Percentiles rank a stretch among this genome's conserved stretches.
These are phyloP conservation scores for Massariosphaeria phaeospora DNA, from an alignment of 495 filamentous ascomycete species.

Conservation along the genomic window DNA sequence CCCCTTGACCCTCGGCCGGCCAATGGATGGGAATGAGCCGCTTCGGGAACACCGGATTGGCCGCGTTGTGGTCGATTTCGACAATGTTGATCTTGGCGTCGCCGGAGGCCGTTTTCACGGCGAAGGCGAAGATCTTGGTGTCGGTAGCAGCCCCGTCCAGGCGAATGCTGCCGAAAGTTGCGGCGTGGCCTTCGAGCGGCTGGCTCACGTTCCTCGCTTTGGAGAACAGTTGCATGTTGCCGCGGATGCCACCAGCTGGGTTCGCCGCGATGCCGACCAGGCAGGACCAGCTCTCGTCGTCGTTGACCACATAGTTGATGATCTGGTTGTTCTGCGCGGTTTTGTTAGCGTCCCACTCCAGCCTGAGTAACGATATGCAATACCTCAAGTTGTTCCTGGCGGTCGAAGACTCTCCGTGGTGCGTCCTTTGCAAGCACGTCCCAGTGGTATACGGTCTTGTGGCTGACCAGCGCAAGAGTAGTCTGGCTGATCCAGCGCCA, in stretches of 20 bases:
- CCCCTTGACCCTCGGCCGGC: conserved; percentile 85
- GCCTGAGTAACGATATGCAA: too few species aligned
- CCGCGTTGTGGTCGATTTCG: conserved; percentile 87
- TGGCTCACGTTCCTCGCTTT: conserved; percentile 94
- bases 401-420: conserved; percentile 83
- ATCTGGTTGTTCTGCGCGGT: conserved; percentile 90
- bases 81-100: conserved; percentile 92
- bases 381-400: conserved; percentile 82
- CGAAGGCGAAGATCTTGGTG: conserved; percentile 94
- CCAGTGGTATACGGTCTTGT: conserved; percentile 91
- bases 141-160: conserved; percentile 84
- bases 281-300: conserved; percentile 96
- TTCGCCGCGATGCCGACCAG: conserved; percentile 92
- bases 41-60: conserved; percentile 84
- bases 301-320: conserved; percentile 97
- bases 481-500: conserved; percentile 98
- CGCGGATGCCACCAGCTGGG: conserved; percentile 88
- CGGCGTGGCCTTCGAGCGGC: conserved; percentile 94
- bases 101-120: conserved; percentile 77
- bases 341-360: too few species aligned
- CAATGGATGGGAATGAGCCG: conserved; percentile 97
- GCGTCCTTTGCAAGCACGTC: conserved; percentile 79
- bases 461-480: conserved; percentile 82
- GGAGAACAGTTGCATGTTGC: conserved; percentile 95
- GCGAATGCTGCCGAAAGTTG: conserved; percentile 84